phyloP scores from a whole-genome alignment of 1,139 yeast species.

The Pichia sp. region DNA sequence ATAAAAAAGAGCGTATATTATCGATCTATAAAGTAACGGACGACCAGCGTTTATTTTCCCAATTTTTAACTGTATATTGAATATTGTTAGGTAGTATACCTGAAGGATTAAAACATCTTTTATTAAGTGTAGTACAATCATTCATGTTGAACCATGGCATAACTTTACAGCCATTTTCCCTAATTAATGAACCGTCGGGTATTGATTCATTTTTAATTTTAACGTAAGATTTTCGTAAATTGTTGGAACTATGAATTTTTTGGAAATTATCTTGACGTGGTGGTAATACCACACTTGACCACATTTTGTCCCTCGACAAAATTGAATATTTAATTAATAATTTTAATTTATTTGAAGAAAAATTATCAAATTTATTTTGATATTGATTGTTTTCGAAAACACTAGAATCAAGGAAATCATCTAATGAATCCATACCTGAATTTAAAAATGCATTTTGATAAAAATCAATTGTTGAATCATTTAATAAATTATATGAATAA shows the following conservation, averaged over 20 bases:
- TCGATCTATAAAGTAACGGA: background rate
- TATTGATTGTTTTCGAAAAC: background rate
- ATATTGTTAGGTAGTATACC: slow-evolving; percentile 26
- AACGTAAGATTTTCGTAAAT: slow-evolving; percentile 1
- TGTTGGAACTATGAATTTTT: background rate
- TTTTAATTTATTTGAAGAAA: background rate
- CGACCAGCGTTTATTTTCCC: slow-evolving; percentile 47
- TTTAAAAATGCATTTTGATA: slow-evolving; percentile 26
- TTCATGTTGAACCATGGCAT: slow-evolving; percentile 37
- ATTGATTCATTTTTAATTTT: background rate
- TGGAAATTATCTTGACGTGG: slow-evolving; percentile 38
- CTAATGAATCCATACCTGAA: slow-evolving; percentile 16
- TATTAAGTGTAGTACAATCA: slow-evolving; percentile 17
- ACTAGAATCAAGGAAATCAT: slow-evolving; percentile 19
- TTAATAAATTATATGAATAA: slow-evolving; percentile 28
- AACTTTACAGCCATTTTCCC: slow-evolving; percentile 21
- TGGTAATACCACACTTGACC: slow-evolving; percentile 43
- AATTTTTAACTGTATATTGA: slow-evolving; percentile 50
- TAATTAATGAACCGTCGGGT: slow-evolving; percentile 18
- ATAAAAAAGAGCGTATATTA: background rate
- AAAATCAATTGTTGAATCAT: slow-evolving; percentile 31
- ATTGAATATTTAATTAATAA: slow-evolving; percentile 28
- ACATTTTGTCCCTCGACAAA: slow-evolving; percentile 39
- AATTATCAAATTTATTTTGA: background rate
- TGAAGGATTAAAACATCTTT: slow-evolving; percentile 23